phyloP scores from a whole-genome alignment of 805 yeast genomes.

The Komagataella kurtzmanii region DNA sequence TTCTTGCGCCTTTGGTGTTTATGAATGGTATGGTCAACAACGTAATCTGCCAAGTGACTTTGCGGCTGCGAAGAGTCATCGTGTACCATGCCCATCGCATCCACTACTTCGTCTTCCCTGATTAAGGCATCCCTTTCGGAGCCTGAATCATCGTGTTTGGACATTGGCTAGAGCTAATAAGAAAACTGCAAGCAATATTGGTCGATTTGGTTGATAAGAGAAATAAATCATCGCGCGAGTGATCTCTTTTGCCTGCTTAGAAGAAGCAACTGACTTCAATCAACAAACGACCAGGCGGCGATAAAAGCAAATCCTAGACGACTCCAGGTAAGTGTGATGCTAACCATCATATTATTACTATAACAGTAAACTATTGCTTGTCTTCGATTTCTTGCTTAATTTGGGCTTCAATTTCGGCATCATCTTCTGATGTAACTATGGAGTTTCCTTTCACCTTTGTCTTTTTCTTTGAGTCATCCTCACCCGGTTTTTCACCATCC shows the following conservation, averaged over 20 bases:
- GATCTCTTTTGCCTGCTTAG: neutral
- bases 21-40: neutral
- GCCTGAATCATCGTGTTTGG: neutral
- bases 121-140: neutral
- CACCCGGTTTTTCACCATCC: slow-evolving; percentile 10
- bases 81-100: slow-evolving; percentile 6
- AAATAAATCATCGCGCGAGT: neutral
- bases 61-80: slow-evolving; percentile 2
- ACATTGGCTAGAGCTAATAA: neutral
- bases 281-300: neutral
- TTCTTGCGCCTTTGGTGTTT: neutral
- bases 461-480: slow-evolving; percentile 10
- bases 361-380: neutral
- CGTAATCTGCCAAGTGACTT: neutral
- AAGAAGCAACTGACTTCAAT: neutral
- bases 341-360: no score
- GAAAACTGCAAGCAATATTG: neutral
- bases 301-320: neutral
- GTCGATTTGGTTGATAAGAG: neutral
- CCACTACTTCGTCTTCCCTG: slow-evolving; percentile 3
- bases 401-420: neutral
- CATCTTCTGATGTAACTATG: slow-evolving; percentile 1
- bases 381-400: neutral
- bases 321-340: no score
- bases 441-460: neutral